A percentile compares a stretch with the other conserved stretches of the same genome.
Conservation (phyloP, 2,329 filamentous ascomycete genomes). For the Trichoderma simmonsii region DNA sequence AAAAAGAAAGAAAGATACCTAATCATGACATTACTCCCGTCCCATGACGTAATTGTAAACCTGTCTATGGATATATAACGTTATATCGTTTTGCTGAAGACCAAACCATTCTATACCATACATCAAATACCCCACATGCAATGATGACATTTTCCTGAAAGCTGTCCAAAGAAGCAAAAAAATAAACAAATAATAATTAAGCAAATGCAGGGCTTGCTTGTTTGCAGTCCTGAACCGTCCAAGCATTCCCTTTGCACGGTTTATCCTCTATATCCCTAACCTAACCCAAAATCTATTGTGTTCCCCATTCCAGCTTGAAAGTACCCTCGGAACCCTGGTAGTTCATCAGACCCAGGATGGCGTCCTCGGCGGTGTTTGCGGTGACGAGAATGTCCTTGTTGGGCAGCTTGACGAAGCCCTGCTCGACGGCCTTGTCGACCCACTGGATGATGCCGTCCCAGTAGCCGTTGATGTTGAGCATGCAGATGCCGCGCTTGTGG, state of each 20-base stretch:
- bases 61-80: slow-evolving; percentile 5
- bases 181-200: not conserved
- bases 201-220: not conserved
- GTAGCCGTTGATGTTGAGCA: slow-evolving; percentile 86
- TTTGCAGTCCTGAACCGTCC: not conserved
- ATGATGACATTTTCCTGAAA: not conserved
- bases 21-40: slow-evolving; percentile 14
- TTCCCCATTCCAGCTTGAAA: slow-evolving; percentile 79
- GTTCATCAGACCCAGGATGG: slow-evolving; percentile 64
- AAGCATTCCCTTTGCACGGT: not conserved
- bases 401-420: slow-evolving; percentile 70
- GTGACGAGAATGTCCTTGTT: slow-evolving; percentile 78
- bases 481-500: slow-evolving; percentile 72
- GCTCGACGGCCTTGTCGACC: slow-evolving; percentile 71
- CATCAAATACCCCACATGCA: not conserved
- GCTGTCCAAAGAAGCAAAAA: not conserved
- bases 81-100: not conserved
- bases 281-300: slow-evolving; percentile 44
- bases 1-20: slow-evolving; percentile 13
- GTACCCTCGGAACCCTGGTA: slow-evolving; percentile 75
- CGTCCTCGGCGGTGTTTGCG: slow-evolving; percentile 68
- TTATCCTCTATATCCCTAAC: not conserved
- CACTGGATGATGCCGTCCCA: slow-evolving; percentile 84
- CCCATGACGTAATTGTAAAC: slow-evolving; percentile 13
- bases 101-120: not conserved